phyloP scores from a whole-genome alignment of 305 asterid genomes.

The Fraxinus latifolia region DNA sequence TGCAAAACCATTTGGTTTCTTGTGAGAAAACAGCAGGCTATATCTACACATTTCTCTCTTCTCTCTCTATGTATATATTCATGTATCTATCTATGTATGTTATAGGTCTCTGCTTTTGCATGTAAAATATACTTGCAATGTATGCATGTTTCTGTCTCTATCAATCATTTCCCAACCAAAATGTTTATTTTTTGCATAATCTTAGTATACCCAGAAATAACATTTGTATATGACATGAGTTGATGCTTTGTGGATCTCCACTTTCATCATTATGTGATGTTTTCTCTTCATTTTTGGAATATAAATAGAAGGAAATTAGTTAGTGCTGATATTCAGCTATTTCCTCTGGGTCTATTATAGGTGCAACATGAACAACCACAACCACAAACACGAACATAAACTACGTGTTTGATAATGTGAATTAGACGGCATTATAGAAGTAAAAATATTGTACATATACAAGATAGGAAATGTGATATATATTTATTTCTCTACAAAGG shows the following conservation, averaged over 20 bases:
- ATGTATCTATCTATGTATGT: not conserved
- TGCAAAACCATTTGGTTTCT: not conserved
- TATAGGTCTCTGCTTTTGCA: not conserved
- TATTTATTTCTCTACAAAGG: constrained; percentile 33
- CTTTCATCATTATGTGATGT: not conserved
- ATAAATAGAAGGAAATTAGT: not conserved
- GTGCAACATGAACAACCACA: not conserved
- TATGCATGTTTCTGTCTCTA: not conserved
- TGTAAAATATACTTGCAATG: not conserved
- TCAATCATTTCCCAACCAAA: not conserved
- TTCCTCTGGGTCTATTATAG: not conserved
- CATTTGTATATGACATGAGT: not conserved
- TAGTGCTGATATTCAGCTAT: not conserved
- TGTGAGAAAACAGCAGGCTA: not conserved
- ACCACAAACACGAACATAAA: not conserved
- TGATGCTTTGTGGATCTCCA: not conserved
- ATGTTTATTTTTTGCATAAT: not conserved
- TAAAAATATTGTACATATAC: not conserved
- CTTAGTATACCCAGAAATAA: not conserved
- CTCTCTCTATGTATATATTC: not conserved
- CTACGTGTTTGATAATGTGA: not conserved
- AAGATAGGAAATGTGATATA: not conserved
- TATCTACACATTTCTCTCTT: not conserved
- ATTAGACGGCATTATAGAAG: not conserved
- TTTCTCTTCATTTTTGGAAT: not conserved